phyloP scores from a whole-genome alignment of 208 protist genomes.

The Crithidia fasciculata region DNA sequence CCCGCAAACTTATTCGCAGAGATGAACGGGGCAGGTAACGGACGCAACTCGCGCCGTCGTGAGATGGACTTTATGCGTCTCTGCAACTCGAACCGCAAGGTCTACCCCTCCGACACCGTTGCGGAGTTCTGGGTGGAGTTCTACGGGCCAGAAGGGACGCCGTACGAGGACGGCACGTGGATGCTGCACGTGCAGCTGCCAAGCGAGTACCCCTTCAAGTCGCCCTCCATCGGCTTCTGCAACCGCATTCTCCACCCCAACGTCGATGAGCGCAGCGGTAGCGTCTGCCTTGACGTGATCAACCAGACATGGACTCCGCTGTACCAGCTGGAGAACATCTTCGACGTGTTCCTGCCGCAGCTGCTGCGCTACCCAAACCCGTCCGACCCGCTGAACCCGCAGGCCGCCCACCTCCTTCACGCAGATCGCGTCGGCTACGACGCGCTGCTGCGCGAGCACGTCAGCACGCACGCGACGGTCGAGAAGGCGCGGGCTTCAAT shows the following conservation, averaged over 20 bases:
- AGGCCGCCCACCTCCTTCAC: slow-evolving; percentile 93
- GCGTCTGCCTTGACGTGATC: slow-evolving; percentile 99
- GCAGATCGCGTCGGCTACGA: slow-evolving; percentile 87
- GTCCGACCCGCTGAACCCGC: slow-evolving; percentile 96
- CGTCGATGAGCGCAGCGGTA: slow-evolving; percentile 97
- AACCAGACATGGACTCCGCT: slow-evolving; percentile 99
- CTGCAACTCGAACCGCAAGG: slow-evolving; percentile 95
- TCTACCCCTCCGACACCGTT: slow-evolving; percentile 93
- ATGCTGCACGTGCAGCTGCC: slow-evolving; percentile 97
- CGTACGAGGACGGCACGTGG: slow-evolving; percentile 97
- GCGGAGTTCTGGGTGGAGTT: slow-evolving; percentile 98
- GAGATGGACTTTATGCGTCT: slow-evolving; percentile 98
- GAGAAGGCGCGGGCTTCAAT: slow-evolving; percentile 54
- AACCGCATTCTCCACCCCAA: slow-evolving; percentile 99
- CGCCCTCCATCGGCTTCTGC: slow-evolving; percentile 97
- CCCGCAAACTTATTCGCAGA: not conserved
- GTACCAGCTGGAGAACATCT: slow-evolving; percentile 95
- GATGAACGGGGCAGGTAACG: slow-evolving; percentile 31
- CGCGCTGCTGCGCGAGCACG: slow-evolving; percentile 69
- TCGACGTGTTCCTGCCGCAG: slow-evolving; percentile 98
- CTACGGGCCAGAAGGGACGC: slow-evolving; percentile 95
- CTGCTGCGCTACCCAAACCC: slow-evolving; percentile 98
- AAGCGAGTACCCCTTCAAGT: slow-evolving; percentile 98
- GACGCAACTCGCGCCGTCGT: slow-evolving; percentile 63
- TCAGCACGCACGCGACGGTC: slow-evolving; percentile 67